phyloP scores from a whole-genome alignment of 129 eudicot genomes.

The Tanacetum coccineum region DNA sequence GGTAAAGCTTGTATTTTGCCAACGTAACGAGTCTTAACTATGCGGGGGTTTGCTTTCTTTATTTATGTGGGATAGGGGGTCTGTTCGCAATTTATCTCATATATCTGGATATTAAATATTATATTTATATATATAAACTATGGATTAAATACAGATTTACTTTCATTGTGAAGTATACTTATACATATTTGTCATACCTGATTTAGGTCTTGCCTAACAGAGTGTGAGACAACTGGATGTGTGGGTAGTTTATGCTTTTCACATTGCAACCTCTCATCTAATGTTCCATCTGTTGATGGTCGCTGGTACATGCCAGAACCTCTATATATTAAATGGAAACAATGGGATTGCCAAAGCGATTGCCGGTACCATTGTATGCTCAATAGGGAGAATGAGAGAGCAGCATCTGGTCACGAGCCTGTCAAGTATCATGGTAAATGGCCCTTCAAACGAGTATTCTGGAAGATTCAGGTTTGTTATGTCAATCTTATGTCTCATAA shows the following conservation, averaged over 20 bases:
- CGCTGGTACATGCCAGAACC: slow-evolving; percentile 80
- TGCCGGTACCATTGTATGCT: slow-evolving; percentile 88
- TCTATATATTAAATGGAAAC: slow-evolving; percentile 65
- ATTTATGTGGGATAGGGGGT: neutral
- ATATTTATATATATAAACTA: too few species aligned
- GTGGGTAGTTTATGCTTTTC: slow-evolving; percentile 64
- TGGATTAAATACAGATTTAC: too few species aligned
- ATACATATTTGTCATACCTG: neutral
- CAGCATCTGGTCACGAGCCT: slow-evolving; percentile 53
- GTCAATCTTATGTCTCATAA: slow-evolving; percentile 15
- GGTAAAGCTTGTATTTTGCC: slow-evolving; percentile 40
- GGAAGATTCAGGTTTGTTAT: slow-evolving; percentile 70
- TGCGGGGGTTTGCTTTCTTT: slow-evolving; percentile 12
- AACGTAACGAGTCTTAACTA: neutral
- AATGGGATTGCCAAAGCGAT: slow-evolving; percentile 70
- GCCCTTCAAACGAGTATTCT: slow-evolving; percentile 70
- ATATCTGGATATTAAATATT: too few species aligned
- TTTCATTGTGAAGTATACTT: too few species aligned
- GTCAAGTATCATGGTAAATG: slow-evolving; percentile 96
- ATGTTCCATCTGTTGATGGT: slow-evolving; percentile 40
- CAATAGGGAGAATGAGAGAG: slow-evolving; percentile 58
- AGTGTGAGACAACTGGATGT: slow-evolving; percentile 71
- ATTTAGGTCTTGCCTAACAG: slow-evolving; percentile 61
- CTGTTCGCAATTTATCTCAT: too few species aligned
- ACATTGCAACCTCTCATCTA: slow-evolving; percentile 54